Evolutionary conservation across 495 filamentous ascomycete species (phyloP).

Genomic region (Cercophora sp.): DNA sequence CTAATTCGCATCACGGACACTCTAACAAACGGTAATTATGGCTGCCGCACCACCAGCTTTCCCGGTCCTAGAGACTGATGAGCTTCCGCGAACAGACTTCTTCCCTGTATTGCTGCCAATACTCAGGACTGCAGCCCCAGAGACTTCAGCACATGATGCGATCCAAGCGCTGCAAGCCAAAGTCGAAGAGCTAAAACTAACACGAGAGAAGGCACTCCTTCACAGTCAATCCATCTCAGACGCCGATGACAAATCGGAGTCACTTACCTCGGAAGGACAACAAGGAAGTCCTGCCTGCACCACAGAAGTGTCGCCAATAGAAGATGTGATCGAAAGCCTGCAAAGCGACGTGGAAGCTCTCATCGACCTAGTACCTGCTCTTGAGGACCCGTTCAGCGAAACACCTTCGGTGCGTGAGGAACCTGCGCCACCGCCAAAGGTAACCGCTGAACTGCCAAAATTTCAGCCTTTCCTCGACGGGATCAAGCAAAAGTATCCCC

Average conservation of each 20-base stretch:
- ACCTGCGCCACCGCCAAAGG: neutral
- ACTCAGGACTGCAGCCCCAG: too few species aligned
- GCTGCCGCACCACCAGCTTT: too few species aligned
- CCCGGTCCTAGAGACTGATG: too few species aligned
- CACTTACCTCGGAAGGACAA: neutral
- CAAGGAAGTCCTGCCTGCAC: neutral
- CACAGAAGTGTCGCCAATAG: neutral
- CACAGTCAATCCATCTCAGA: neutral
- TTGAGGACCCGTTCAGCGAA: conserved; percentile 3
- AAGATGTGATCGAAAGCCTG: neutral
- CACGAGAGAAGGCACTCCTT: neutral
- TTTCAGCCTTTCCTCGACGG: conserved; percentile 4
- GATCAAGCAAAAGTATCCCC: conserved; percentile 7
- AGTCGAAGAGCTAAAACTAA: neutral
- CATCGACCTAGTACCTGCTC: neutral
- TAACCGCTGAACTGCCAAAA: neutral
- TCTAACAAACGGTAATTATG: conserved; percentile 1
- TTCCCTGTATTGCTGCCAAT: neutral
- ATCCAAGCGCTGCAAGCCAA: neutral
- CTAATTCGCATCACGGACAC: conserved; percentile 5
- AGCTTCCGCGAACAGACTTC: too few species aligned
- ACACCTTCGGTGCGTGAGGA: neutral
- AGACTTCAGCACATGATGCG: too few species aligned
- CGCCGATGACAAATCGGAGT: neutral
- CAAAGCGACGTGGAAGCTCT: conserved; percentile 4